phyloP scores from a whole-genome alignment of 257 asterid species.

The Solanum habrochaites region DNA sequence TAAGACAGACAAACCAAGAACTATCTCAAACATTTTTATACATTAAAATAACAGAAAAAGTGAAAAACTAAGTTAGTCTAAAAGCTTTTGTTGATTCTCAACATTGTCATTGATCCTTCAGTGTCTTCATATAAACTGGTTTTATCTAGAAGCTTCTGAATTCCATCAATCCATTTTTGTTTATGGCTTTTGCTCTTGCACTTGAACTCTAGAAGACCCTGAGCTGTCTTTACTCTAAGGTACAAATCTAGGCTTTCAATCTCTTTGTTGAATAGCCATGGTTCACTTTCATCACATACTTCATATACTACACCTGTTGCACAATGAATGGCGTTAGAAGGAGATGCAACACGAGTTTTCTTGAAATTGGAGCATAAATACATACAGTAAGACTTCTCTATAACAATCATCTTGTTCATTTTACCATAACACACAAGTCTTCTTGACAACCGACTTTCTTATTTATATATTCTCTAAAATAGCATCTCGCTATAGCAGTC shows the following conservation, averaged over 20 bases:
- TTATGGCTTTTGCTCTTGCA: conserved; percentile 59
- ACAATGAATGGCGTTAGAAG: not conserved
- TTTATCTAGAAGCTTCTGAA: conserved; percentile 35
- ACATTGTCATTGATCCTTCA: conserved; percentile 31
- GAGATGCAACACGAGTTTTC: not conserved
- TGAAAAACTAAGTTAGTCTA: conserved; percentile 3
- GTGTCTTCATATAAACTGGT: conserved; percentile 39
- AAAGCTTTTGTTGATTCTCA: conserved; percentile 27
- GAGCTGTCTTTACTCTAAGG: conserved; percentile 68
- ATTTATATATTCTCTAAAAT: not conserved
- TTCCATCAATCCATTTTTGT: conserved; percentile 67
- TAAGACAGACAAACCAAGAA: not conserved
- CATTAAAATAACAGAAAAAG: not conserved
- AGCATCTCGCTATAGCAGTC: not conserved
- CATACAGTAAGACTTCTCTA: not conserved
- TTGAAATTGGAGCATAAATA: not conserved
- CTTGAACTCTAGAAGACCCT: conserved; percentile 68
- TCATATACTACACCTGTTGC: conserved; percentile 57
- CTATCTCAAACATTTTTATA: not conserved
- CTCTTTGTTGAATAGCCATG: conserved; percentile 60
- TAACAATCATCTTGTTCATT: not conserved
- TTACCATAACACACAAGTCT: not conserved
- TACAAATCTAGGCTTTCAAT: conserved; percentile 46
- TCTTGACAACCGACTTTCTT: not conserved
- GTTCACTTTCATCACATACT: conserved; percentile 44